Conservation (phyloP, 2,329 filamentous ascomycete genomes). For the Cryphonectria japonica region DNA sequence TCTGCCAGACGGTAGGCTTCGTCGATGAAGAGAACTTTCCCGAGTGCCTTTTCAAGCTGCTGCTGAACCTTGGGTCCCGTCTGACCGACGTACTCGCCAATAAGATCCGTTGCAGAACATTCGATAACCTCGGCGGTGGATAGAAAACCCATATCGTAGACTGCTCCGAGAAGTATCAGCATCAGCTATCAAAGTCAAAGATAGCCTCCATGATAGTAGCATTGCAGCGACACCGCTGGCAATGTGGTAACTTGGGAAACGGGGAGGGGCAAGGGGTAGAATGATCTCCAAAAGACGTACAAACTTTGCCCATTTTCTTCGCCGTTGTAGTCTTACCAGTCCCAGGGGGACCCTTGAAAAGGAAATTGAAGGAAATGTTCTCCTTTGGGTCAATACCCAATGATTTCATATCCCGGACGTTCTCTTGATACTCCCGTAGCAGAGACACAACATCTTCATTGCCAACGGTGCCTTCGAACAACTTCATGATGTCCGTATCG, state of each 20-base stretch:
- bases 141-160: constrained; percentile 74
- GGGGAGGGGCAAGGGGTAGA: no score
- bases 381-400: constrained; percentile 59
- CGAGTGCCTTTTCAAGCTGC: constrained; percentile 63
- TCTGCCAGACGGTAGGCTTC: constrained; percentile 70
- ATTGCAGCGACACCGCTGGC: background rate
- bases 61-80: constrained; percentile 69
- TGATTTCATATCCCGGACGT: constrained; percentile 53
- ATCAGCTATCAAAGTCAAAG: background rate
- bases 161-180: background rate
- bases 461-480: constrained; percentile 65
- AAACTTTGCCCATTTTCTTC: constrained; percentile 65
- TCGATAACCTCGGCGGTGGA: constrained; percentile 63
- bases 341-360: constrained; percentile 64
- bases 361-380: constrained; percentile 67
- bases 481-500: constrained; percentile 51
- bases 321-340: constrained; percentile 77
- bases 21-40: constrained; percentile 72
- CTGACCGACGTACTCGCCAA: constrained; percentile 71
- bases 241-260: background rate
- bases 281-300: background rate
- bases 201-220: constrained; percentile 53
- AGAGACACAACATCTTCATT: constrained; percentile 57
- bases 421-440: constrained; percentile 59
- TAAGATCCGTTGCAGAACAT: constrained; percentile 68